Evolutionary conservation across 2,329 filamentous ascomycete species (phyloP).

Genomic region (Epichloe hybrida): DNA sequence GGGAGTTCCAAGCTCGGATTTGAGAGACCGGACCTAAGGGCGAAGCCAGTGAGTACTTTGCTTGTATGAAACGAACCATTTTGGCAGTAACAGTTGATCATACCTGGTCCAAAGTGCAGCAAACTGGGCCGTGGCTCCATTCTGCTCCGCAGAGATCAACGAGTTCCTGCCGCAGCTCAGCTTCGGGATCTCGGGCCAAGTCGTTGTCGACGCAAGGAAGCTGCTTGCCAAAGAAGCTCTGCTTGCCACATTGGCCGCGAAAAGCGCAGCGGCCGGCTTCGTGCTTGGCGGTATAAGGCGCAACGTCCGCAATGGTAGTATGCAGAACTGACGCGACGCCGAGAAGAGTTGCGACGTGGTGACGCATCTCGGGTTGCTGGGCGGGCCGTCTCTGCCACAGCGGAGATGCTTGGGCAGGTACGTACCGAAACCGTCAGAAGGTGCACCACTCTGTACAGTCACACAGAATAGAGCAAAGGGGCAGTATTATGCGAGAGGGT

Average conservation of each 20-base stretch:
- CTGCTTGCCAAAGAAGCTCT: constrained; percentile 78
- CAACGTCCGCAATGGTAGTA: constrained; percentile 10
- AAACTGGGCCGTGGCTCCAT: constrained; percentile 75
- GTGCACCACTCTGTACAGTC: neutral
- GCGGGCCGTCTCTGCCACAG: constrained; percentile 4
- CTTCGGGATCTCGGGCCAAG: constrained; percentile 59
- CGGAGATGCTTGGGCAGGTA: neutral
- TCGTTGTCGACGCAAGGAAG: constrained; percentile 90
- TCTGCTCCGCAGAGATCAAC: constrained; percentile 75
- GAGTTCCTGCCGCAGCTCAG: constrained; percentile 59
- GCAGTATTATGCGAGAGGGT: neutral
- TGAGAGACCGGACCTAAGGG: constrained; percentile 58
- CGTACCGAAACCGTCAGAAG: neutral
- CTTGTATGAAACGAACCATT: constrained; percentile 3
- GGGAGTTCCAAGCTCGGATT: constrained; percentile 73
- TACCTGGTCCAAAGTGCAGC: constrained; percentile 72
- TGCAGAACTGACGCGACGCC: constrained; percentile 19
- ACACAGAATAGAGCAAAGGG: neutral
- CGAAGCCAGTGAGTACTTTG: neutral
- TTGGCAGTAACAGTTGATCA: neutral
- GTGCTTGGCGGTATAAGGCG: constrained; percentile 46
- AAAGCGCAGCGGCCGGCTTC: constrained; percentile 84
- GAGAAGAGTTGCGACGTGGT: constrained; percentile 16
- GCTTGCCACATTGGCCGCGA: constrained; percentile 80
- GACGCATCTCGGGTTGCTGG: constrained; percentile 17